A percentile compares a stretch with the other conserved stretches of the same genome.
Conservation (phyloP, 164 flowering plant genomes). For the Aristolochia californica region DNA sequence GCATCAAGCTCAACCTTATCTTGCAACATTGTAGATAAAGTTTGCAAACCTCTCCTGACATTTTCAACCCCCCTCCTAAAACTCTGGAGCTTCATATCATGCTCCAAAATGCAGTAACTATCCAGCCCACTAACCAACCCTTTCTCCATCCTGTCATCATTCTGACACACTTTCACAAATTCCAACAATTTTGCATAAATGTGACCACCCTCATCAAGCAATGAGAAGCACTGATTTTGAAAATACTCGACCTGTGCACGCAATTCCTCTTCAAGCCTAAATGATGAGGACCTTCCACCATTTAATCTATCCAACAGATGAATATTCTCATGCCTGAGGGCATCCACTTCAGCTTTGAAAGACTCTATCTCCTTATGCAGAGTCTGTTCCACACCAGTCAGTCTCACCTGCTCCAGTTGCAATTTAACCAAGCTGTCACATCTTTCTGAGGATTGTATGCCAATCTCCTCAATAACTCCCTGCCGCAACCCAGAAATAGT, state of each 20-base stretch:
- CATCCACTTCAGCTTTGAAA: conserved; percentile 47
- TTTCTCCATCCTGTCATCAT: conserved; percentile 7
- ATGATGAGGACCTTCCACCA: conserved; percentile 29
- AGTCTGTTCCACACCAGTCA: conserved; percentile 65
- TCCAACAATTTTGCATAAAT: conserved; percentile 54
- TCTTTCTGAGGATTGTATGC: conserved; percentile 27
- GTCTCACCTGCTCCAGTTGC: conserved; percentile 64
- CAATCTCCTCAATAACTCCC: conserved; percentile 37
- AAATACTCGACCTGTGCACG: conserved; percentile 36
- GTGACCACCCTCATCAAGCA: conserved; percentile 43
- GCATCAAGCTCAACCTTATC: conserved; percentile 35
- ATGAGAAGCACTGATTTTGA: conserved; percentile 52
- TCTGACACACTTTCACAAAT: conserved; percentile 28
- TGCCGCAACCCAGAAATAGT: conserved; percentile 63
- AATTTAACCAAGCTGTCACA: conserved; percentile 35
- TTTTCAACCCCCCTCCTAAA: conserved; percentile 58
- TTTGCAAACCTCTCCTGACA: conserved; percentile 50
- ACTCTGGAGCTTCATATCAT: conserved; percentile 69
- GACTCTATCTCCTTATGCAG: conserved; percentile 78
- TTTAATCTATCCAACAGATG: conserved; percentile 50
- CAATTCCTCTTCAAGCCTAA: conserved; percentile 69
- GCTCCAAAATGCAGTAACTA: conserved; percentile 63
- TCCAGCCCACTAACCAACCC: conserved; percentile 30
- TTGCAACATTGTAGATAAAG: conserved; percentile 36
- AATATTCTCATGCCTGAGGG: conserved; percentile 78